These are phyloP conservation scores for Magnolia changhungtana DNA, from an alignment of 164 flowering plant species.

Conservation along the genomic window DNA sequence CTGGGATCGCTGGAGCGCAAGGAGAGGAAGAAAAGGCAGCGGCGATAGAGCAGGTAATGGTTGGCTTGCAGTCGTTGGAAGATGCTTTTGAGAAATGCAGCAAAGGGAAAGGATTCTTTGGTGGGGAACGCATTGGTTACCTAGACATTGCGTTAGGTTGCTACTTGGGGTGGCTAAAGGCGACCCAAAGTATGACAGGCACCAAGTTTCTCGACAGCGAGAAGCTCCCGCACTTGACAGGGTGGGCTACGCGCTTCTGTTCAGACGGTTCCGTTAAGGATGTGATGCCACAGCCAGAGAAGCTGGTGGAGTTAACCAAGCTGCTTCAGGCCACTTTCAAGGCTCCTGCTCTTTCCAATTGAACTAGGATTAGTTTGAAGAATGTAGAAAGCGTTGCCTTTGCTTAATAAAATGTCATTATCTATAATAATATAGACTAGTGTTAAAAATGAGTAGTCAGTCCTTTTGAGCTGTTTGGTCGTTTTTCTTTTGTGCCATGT, in stretches of 20 bases:
- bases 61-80: constrained; percentile 39
- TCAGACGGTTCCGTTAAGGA: constrained; percentile 44
- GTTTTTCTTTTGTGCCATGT: too few relatives aligned
- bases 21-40: constrained; percentile 35
- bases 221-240: constrained; percentile 34
- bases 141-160: constrained; percentile 56
- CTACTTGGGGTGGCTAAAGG: constrained; percentile 48
- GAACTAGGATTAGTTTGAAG: too few relatives aligned
- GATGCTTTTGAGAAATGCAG: constrained; percentile 40
- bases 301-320: constrained; percentile 42
- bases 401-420: too few relatives aligned
- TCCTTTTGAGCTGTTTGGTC: too few relatives aligned
- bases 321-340: neutral
- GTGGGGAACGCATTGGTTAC: constrained; percentile 52
- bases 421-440: too few relatives aligned
- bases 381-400: too few relatives aligned
- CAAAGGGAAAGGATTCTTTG: constrained; percentile 58
- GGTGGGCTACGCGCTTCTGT: constrained; percentile 48
- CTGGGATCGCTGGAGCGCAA: constrained; percentile 10
- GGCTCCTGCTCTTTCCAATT: too few relatives aligned
- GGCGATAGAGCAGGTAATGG: constrained; percentile 14
- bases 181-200: constrained; percentile 25
- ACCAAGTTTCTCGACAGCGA: constrained; percentile 34
- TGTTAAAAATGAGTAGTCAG: too few relatives aligned
- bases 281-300: constrained; percentile 48